A percentile compares a stretch with the other conserved stretches of the same genome.
Conservation (phyloP, 768 basidiomycete genomes). For the Asterophora parasitica region DNA sequence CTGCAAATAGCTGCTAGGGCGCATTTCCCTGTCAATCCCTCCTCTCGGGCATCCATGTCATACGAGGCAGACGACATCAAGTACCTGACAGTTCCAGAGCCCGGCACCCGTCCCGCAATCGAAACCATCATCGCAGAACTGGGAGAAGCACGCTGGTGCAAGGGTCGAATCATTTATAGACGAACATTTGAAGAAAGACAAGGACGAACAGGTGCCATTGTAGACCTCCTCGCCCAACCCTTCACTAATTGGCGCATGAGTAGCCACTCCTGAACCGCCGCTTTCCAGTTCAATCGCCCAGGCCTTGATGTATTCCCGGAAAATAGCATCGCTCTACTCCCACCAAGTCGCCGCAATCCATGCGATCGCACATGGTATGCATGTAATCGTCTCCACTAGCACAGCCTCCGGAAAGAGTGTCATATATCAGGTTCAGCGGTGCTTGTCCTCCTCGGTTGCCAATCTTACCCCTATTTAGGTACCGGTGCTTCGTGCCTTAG, state of each 20-base stretch:
- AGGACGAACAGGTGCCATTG: slow-evolving; percentile 39
- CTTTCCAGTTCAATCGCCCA: slow-evolving; percentile 52
- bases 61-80: slow-evolving; percentile 6
- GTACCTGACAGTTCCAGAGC: slow-evolving; percentile 30
- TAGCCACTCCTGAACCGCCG: slow-evolving; percentile 48
- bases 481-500: slow-evolving; percentile 62
- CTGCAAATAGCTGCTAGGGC: slow-evolving; percentile 64
- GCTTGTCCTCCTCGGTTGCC: background rate
- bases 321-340: slow-evolving; percentile 61
- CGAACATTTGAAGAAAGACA: slow-evolving; percentile 49
- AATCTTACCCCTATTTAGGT: slow-evolving; percentile 38
- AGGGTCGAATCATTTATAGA: slow-evolving; percentile 59
- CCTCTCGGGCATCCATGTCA: slow-evolving; percentile 5
- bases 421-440: slow-evolving; percentile 64
- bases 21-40: slow-evolving; percentile 68
- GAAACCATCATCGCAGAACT: slow-evolving; percentile 55
- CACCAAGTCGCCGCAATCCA: slow-evolving; percentile 72
- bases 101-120: slow-evolving; percentile 54
- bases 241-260: background rate
- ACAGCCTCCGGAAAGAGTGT: slow-evolving; percentile 89
- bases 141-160: slow-evolving; percentile 57
- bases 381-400: slow-evolving; percentile 86
- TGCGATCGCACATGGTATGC: slow-evolving; percentile 47
- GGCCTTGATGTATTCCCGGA: slow-evolving; percentile 54
- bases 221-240: background rate